Base-by-base conservation (phyloP, 352 stramenopile species). In the Phytophthora hybrid region DNA sequence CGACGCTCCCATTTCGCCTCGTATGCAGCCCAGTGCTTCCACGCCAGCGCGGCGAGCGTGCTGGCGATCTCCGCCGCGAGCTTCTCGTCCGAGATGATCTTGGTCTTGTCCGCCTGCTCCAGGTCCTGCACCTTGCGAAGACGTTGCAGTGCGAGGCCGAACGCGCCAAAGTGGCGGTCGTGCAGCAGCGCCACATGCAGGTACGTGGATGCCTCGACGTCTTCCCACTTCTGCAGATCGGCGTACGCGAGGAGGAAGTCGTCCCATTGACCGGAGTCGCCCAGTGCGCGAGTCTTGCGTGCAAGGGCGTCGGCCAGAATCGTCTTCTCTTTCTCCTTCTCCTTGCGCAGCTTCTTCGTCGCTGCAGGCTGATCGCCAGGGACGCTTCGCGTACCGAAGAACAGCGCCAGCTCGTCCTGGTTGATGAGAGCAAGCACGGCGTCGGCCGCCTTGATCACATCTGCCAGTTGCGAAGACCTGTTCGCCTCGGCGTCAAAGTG, bases 321-420 rank as follows among this genome's bases (percentile, higher is more conserved):
- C 69, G 81, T 58, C 56, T 92, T 91, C 59, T 90, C 84, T 34
- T 82, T 72, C 31, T 92, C 86, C 73, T 93, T 92, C 47, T 92
- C 81, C 78, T 96, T 93, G 53, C 88, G 82, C 44, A 89, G 51
- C 72, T 94, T 92, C 71, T 93, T 92, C 62, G 90, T 75, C 10
- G 55, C 71, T 31, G 84, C 75, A 56, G 77, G 76, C 39, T 82
- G 63, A 49, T 92, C 85, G 16, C 79, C 79, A 34, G 84, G 71
- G 26, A 91, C 84, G 5, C 69, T 71, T 14, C 89, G 85, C 39
- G 85, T 91, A 16, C 89, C 89, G 59, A 93, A 96, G 79, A 89
- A 93, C 21, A 83, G 66, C 21, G 89, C 89, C 57, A 96, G 67
- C 13, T 87, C 85, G 46, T 93, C 75, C 54, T 92, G 72, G 26